Evolutionary conservation across 1,284 basidiomycete species (phyloP).

Genomic region (Sutorius eximius): DNA sequence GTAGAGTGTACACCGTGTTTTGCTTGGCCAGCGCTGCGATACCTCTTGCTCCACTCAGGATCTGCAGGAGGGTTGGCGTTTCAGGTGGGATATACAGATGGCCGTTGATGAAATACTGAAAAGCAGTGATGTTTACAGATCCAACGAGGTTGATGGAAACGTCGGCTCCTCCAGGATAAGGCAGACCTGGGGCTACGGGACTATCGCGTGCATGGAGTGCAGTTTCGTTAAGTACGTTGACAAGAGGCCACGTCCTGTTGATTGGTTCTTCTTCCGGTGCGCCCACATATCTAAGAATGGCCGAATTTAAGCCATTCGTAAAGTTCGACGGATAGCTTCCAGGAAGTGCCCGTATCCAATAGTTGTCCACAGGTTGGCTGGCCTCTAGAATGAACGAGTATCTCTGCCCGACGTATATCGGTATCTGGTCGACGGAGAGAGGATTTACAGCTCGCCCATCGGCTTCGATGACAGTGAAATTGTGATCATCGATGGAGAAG

Average conservation of each 20-base stretch:
- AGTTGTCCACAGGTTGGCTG: slow-evolving; percentile 37
- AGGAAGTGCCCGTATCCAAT: slow-evolving; percentile 40
- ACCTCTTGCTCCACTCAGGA: slow-evolving; percentile 43
- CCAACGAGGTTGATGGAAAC: slow-evolving; percentile 29
- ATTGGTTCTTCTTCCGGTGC: slow-evolving; percentile 44
- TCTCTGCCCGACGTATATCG: slow-evolving; percentile 38
- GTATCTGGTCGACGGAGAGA: slow-evolving; percentile 30
- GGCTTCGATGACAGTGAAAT: slow-evolving; percentile 41
- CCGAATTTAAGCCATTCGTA: slow-evolving; percentile 35
- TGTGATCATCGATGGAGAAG: slow-evolving; percentile 45
- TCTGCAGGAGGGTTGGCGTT: slow-evolving; percentile 41
- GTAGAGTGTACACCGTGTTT: slow-evolving; percentile 39
- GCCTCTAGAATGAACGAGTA: slow-evolving; percentile 41
- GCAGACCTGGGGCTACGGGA: slow-evolving; percentile 19
- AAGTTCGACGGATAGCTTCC: slow-evolving; percentile 21
- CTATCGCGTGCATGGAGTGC: slow-evolving; percentile 15
- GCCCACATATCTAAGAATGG: slow-evolving; percentile 53
- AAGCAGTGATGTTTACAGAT: slow-evolving; percentile 1
- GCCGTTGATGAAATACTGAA: slow-evolving; percentile 31
- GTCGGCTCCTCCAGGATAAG: slow-evolving; percentile 27
- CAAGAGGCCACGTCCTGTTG: slow-evolving; percentile 20
- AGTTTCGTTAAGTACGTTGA: slow-evolving; percentile 14
- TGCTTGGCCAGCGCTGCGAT: slow-evolving; percentile 39
- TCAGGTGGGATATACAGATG: slow-evolving; percentile 31
- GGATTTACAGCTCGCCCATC: slow-evolving; percentile 40